Conservation (phyloP, 2,329 filamentous ascomycete genomes). For the Aspergillus aculeatus region DNA sequence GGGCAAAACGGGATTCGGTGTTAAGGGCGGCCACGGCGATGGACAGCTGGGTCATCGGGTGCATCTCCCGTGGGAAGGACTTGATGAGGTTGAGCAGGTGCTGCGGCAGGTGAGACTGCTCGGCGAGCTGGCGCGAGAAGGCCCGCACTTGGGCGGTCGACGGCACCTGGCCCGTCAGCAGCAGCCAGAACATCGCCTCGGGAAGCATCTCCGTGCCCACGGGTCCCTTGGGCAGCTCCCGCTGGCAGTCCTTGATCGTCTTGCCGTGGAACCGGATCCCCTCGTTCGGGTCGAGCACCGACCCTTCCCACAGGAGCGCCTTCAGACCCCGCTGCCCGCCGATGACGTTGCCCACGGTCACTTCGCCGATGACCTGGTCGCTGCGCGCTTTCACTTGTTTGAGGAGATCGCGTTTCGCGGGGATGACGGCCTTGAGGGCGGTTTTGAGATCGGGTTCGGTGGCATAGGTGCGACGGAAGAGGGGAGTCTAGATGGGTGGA, state of each 20-base stretch:
- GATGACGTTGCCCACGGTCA: conserved; percentile 90
- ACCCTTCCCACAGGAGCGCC: conserved; percentile 98
- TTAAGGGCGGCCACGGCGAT: conserved; percentile 95
- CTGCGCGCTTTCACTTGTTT: conserved; percentile 88
- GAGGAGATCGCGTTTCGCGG: conserved; percentile 87
- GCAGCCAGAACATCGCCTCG: conserved; percentile 99
- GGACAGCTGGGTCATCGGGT: conserved; percentile 98
- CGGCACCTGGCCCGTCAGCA: conserved; percentile 89
- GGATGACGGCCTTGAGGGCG: conserved; percentile 78
- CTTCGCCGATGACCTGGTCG: conserved; percentile 80
- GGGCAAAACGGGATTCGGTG: conserved; percentile 90
- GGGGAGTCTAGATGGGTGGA: not conserved
- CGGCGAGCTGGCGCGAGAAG: conserved; percentile 82
- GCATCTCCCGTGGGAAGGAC: conserved; percentile 81
- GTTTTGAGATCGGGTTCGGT: conserved; percentile 86
- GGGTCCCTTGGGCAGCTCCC: conserved; percentile 86
- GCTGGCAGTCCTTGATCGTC: conserved; percentile 97
- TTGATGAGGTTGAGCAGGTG: conserved; percentile 88
- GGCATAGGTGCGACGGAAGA: conserved; percentile 45
- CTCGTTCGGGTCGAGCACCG: conserved; percentile 92
- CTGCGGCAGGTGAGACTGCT: conserved; percentile 76
- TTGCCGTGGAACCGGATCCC: conserved; percentile 97
- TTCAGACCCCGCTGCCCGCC: conserved; percentile 97
- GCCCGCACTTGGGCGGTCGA: conserved; percentile 75
- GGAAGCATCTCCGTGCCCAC: conserved; percentile 93